Evolutionary conservation across 805 yeast species (phyloP), one percentile per base, ranked within the genome.

Genomic region (Helenozyma rhizophorensis): DNA sequence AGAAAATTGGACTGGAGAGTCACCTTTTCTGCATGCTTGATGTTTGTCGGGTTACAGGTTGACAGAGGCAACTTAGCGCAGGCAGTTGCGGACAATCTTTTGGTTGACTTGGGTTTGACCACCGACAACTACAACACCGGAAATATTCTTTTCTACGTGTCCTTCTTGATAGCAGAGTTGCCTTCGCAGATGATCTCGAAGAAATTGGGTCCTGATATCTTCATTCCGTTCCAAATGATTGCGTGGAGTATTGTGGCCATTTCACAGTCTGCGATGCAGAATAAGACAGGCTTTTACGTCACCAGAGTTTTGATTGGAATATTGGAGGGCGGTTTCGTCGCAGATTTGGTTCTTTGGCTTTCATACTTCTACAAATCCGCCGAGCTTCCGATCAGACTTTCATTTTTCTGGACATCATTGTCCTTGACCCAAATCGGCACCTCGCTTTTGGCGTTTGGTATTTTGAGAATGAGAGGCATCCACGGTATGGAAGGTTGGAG

Each of bases 131-230:
- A 68, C 51, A 80, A 80, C 52, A 47, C 61, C 18, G 86, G 83
- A 12, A 69, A 62, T 38, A 75, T 80, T 4, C 62, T 79, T 25
- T 70, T 70, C 45, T 58, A 63, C 39, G 59, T 75, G 6, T 60
- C 70, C 28, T 79, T 79, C 46, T 50, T 78, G 27, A 45, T 58
- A 12, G 72, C 80, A 16, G 85, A 79, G 50, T 50, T 79, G 10
- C 85, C 85, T 1, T 76, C 83, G 4, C 83, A 78, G 48, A 58
- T 79, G 40, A 60, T 79, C 22, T 71, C 81, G 10, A 78, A 79
- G 53, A 64, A 62, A 34, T 31, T 78, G 21, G 86, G 85, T n/a
- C 72, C 80, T 3, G 83, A 77, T 46, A 45, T 62, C 17, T 76
- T 80, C 74, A 70, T 78, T 38, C 83, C 83, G 3, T 52, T 62